These are phyloP conservation scores for Nicotiana obtusifolia DNA, from an alignment of 257 asterid species.

Conservation along the genomic window DNA sequence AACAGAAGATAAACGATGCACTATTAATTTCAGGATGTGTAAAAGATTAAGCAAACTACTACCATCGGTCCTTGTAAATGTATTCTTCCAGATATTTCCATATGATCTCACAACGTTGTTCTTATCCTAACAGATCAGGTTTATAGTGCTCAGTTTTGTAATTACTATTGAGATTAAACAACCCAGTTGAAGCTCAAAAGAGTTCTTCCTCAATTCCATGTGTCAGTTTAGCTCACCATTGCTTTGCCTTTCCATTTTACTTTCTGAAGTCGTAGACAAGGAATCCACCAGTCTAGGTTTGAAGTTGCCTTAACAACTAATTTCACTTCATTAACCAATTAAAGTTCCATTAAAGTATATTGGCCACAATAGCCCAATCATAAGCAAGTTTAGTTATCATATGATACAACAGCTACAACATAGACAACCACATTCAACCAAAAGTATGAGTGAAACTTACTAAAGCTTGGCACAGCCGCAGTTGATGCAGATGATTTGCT, in stretches of 20 bases:
- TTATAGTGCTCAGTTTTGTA: background rate
- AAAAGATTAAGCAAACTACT: background rate
- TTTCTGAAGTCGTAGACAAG: too few relatives aligned
- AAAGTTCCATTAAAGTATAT: background rate
- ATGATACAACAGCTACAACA: background rate
- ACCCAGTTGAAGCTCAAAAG: background rate
- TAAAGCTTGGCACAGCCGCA: conserved; percentile 38
- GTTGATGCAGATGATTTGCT: conserved; percentile 40
- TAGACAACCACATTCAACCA: background rate
- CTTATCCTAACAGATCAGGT: background rate
- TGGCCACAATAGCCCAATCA: background rate
- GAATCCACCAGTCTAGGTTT: background rate
- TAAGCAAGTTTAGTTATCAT: background rate
- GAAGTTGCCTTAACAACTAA: background rate
- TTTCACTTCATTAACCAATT: background rate
- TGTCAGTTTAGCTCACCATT: background rate
- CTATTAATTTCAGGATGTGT: background rate
- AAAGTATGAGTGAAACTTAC: conserved; percentile 25
- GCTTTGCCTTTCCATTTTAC: background rate
- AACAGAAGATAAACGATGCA: background rate
- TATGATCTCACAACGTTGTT: background rate
- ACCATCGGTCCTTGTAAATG: background rate
- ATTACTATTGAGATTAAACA: background rate
- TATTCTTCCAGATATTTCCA: background rate
- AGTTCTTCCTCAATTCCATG: background rate